A percentile compares a stretch with the other conserved stretches of the same genome.
phyloP scores from a whole-genome alignment of 2,329 filamentous ascomycete genomes.

The Ceratocystis albifundus region DNA sequence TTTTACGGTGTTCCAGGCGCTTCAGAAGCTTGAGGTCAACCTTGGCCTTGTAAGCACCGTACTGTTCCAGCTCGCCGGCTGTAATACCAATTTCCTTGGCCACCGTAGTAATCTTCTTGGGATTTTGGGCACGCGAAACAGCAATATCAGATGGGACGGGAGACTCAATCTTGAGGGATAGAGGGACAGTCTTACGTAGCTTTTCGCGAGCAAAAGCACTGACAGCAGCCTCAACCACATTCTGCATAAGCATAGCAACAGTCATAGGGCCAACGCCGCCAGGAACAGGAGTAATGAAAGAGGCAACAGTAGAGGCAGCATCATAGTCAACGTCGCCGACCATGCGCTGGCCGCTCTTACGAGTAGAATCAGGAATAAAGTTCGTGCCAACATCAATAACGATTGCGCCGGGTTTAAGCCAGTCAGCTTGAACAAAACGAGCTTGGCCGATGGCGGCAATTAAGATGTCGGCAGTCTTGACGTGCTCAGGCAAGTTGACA shows the following conservation, averaged over 20 bases:
- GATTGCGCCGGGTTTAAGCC: constrained; percentile 87
- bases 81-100: constrained; percentile 81
- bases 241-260: constrained; percentile 93
- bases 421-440: constrained; percentile 83
- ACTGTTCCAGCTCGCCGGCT: constrained; percentile 81
- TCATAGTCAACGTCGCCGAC: constrained; percentile 94
- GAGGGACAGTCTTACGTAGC: constrained; percentile 62
- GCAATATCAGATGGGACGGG: constrained; percentile 95
- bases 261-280: constrained; percentile 98
- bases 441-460: constrained; percentile 84
- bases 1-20: constrained; percentile 71
- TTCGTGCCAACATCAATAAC: constrained; percentile 98
- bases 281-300: constrained; percentile 87
- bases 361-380: constrained; percentile 77
- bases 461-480: constrained; percentile 79
- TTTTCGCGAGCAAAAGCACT: constrained; percentile 74
- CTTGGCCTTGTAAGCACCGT: constrained; percentile 92
- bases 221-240: constrained; percentile 78
- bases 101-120: constrained; percentile 80
- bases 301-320: constrained; percentile 71
- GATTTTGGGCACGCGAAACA: constrained; percentile 75
- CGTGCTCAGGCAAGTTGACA: constrained; percentile 54
- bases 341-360: constrained; percentile 82
- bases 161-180: constrained; percentile 66
- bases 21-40: constrained; percentile 73